A percentile compares a stretch with the other conserved stretches of the same genome.
Evolutionary conservation across 1,139 yeast genomes (phyloP).

Genomic region (Martiniozyma asiatica): DNA sequence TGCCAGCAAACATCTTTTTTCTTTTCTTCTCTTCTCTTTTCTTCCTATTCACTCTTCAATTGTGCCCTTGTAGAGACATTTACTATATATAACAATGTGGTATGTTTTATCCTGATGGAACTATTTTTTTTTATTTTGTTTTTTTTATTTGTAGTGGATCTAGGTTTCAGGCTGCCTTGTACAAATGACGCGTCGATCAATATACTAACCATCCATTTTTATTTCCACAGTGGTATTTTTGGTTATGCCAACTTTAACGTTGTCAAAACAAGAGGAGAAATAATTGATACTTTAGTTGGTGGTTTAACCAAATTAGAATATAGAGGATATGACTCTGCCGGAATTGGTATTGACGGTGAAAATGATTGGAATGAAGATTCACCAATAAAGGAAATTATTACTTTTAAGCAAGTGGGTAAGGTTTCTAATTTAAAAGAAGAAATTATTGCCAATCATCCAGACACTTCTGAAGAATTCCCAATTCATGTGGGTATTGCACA

Average conservation of each 20-base stretch:
- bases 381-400: slow-evolving; percentile 30
- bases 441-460: slow-evolving; percentile 43
- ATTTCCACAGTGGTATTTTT: slow-evolving; percentile 67
- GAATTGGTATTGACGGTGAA: slow-evolving; percentile 91
- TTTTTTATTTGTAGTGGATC: too few species aligned
- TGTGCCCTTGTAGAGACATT: too few species aligned
- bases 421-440: slow-evolving; percentile 70
- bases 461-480: slow-evolving; percentile 53
- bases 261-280: slow-evolving; percentile 85
- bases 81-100: too few species aligned
- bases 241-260: slow-evolving; percentile 95
- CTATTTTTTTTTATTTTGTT: too few species aligned
- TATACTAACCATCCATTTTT: too few species aligned
- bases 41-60: too few species aligned
- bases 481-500: slow-evolving; percentile 96
- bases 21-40: too few species aligned
- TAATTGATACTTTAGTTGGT: slow-evolving; percentile 76
- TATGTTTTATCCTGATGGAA: too few species aligned
- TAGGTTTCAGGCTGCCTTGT: too few species aligned
- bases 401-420: slow-evolving; percentile 85
- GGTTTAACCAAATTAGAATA: slow-evolving; percentile 92
- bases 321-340: slow-evolving; percentile 97
- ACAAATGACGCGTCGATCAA: too few species aligned
- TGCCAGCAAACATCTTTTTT: too few species aligned
- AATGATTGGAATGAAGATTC: slow-evolving; percentile 35